phyloP scores from a whole-genome alignment of 78 protist genomes.

The Dictyostelium brefeldianum region DNA sequence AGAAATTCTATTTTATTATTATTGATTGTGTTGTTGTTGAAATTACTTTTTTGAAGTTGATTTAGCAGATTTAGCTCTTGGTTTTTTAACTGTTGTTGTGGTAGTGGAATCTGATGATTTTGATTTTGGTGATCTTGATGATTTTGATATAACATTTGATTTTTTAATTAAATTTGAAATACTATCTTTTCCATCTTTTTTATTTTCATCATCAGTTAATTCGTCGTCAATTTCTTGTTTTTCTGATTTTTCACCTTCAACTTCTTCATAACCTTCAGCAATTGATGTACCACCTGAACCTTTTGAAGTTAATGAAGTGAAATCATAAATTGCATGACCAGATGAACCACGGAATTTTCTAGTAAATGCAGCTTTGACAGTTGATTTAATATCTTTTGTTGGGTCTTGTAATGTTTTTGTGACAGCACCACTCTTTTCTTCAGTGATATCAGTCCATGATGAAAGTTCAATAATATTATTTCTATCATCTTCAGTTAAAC shows the following conservation, averaged over 20 bases:
- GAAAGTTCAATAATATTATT: constrained; percentile 42
- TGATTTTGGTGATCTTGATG: neutral
- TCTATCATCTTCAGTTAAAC: constrained; percentile 61
- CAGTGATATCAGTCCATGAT: constrained; percentile 27
- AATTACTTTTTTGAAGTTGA: no score
- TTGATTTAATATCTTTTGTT: neutral
- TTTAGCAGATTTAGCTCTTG: neutral
- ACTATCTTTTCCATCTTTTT: neutral
- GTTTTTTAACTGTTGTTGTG: neutral
- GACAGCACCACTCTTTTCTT: neutral
- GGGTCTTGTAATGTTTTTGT: neutral
- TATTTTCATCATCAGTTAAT: neutral
- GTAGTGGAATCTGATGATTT: neutral
- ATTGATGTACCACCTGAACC: neutral
- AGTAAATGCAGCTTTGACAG: constrained; percentile 40
- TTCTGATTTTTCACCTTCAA: constrained; percentile 6
- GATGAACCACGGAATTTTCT: constrained; percentile 8
- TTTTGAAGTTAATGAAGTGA: neutral
- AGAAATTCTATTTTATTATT: constrained; percentile 14
- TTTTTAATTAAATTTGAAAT: constrained; percentile 29
- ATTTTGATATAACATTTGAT: neutral
- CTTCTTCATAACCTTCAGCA: constrained; percentile 11
- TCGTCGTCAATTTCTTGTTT: neutral
- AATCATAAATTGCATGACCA: constrained; percentile 39
- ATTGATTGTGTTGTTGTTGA: neutral